phyloP scores from a whole-genome alignment of 495 filamentous ascomycete species.

The Venustampulla echinocandica region DNA sequence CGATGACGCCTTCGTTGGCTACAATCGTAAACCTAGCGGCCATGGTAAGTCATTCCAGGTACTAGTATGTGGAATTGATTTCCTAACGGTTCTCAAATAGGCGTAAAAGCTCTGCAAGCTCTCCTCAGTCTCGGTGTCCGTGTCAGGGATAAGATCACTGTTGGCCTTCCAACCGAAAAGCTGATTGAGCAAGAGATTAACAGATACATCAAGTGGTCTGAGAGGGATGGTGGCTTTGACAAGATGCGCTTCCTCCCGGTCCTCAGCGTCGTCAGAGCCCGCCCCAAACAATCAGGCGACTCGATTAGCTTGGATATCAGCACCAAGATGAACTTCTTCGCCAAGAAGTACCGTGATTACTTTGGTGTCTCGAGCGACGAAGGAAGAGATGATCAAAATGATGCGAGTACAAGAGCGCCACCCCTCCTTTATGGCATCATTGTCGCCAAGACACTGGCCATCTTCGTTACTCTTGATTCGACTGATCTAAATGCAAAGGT shows the following conservation, averaged over 20 bases:
- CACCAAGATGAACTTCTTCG: slow-evolving; percentile 16
- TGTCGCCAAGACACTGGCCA: slow-evolving; percentile 25
- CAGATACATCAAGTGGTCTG: slow-evolving; percentile 22
- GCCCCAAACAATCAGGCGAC: slow-evolving; percentile 2
- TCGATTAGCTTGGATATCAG: slow-evolving; percentile 8
- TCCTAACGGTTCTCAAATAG: slow-evolving; percentile 11
- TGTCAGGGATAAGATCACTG: slow-evolving; percentile 11
- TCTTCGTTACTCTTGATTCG: slow-evolving; percentile 28
- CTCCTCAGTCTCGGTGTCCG: slow-evolving; percentile 14
- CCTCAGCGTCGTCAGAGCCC: slow-evolving; percentile 9
- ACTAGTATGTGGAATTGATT: background rate
- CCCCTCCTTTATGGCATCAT: slow-evolving; percentile 31
- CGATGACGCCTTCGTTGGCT: slow-evolving; percentile 39
- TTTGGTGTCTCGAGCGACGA: slow-evolving; percentile 1
- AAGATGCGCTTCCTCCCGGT: slow-evolving; percentile 17
- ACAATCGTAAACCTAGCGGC: slow-evolving; percentile 9
- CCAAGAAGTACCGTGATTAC: slow-evolving; percentile 16
- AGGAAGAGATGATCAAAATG: slow-evolving; percentile 7
- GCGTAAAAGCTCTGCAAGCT: slow-evolving; percentile 14
- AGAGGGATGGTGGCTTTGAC: slow-evolving; percentile 19
- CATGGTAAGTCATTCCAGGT: slow-evolving; percentile 14
- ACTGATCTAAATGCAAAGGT: slow-evolving; percentile 19
- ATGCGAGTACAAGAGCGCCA: slow-evolving; percentile 14
- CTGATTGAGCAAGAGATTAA: slow-evolving; percentile 15
- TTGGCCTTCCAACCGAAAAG: slow-evolving; percentile 1